phyloP scores from a whole-genome alignment of 495 filamentous ascomycete species.

The Trichoderma gamsii region DNA sequence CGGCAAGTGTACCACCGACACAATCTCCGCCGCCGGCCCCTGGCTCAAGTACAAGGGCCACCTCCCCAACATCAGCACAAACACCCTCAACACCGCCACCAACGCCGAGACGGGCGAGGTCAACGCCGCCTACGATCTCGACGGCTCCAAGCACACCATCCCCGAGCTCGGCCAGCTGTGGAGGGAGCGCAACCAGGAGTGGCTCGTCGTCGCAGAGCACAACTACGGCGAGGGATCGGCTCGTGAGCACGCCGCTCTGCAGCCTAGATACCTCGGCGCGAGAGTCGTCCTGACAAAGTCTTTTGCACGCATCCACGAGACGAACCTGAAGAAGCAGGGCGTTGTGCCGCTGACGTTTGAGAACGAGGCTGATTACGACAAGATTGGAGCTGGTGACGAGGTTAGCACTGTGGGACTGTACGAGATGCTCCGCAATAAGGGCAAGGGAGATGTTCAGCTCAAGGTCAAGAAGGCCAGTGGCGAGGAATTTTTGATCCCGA shows the following conservation, averaged over 20 bases:
- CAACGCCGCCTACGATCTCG: constrained; percentile 81
- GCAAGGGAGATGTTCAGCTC: constrained; percentile 69
- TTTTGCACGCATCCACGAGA: constrained; percentile 97
- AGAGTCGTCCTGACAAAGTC: constrained; percentile 81
- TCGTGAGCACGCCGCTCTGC: constrained; percentile 92
- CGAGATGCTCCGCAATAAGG: constrained; percentile 71
- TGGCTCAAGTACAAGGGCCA: constrained; percentile 99
- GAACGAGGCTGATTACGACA: constrained; percentile 80
- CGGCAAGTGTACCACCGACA: constrained; percentile 97
- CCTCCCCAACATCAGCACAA: constrained; percentile 91
- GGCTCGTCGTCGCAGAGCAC: constrained; percentile 93
- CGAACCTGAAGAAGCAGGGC: constrained; percentile 98
- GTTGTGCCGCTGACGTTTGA: constrained; percentile 88
- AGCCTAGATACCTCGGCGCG: constrained; percentile 88
- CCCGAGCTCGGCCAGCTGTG: constrained; percentile 80
- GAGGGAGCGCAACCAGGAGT: constrained; percentile 62
- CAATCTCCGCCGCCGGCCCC: constrained; percentile 92
- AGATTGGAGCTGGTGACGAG: constrained; percentile 70
- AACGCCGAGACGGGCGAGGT: constrained; percentile 89
- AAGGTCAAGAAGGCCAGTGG: constrained; percentile 58
- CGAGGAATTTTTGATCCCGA: constrained; percentile 52
- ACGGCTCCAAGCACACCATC: constrained; percentile 60
- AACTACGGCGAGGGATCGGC: constrained; percentile 98
- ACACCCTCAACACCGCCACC: constrained; percentile 90
- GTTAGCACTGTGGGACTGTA: constrained; percentile 76